Evolutionary conservation across 768 basidiomycete genomes (phyloP).

Genomic region (Macrolepiota dolichaula): DNA sequence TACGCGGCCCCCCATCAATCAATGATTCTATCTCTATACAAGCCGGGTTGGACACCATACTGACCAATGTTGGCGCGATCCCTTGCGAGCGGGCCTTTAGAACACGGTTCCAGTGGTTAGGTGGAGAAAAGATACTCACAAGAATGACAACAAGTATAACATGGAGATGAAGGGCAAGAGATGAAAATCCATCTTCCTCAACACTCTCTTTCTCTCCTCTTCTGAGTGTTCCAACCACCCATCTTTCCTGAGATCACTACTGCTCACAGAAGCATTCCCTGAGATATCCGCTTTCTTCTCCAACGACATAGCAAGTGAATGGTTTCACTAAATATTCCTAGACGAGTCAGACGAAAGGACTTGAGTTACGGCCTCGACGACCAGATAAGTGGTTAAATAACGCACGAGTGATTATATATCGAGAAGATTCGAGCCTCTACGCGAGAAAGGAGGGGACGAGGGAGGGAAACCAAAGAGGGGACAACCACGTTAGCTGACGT

Average conservation of each 20-base stretch:
- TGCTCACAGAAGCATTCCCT: neutral
- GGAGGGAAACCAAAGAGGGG: neutral
- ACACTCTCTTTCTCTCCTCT: constrained; percentile 21
- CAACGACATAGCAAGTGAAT: neutral
- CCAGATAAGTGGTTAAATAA: neutral
- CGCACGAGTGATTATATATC: neutral
- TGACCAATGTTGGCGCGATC: constrained; percentile 34
- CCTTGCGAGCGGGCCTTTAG: constrained; percentile 15
- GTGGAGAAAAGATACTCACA: constrained; percentile 27
- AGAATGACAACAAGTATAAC: constrained; percentile 42
- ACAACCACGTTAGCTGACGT: neutral
- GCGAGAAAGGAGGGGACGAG: neutral
- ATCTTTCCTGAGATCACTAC: constrained; percentile 1
- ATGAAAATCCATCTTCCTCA: constrained; percentile 43
- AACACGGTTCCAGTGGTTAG: neutral
- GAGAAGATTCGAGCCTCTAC: neutral
- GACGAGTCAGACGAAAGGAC: neutral
- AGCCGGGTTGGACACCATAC: neutral
- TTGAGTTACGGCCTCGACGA: neutral
- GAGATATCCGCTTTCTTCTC: neutral
- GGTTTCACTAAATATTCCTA: neutral
- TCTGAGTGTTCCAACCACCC: constrained; percentile 16
- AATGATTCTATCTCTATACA: neutral
- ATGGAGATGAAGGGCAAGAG: constrained; percentile 41
- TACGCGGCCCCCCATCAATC: neutral